These are phyloP conservation scores for Salisapilia sapeloensis DNA, from an alignment of 352 stramenopile species.

Conservation along the genomic window DNA sequence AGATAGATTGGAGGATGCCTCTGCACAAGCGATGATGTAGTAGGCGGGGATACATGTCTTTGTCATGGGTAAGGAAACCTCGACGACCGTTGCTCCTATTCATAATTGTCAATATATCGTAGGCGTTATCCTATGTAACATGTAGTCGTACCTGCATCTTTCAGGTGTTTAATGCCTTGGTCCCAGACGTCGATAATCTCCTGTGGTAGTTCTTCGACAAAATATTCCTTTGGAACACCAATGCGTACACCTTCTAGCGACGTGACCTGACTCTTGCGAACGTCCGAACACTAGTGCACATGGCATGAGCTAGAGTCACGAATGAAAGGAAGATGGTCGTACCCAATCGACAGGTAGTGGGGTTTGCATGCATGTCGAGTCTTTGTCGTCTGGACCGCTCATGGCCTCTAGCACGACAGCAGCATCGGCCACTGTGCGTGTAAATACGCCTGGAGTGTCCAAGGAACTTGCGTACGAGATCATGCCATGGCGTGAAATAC, in stretches of 20 bases:
- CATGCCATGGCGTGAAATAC: conserved; percentile 92
- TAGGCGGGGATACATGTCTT: conserved; percentile 90
- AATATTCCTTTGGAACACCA: conserved; percentile 90
- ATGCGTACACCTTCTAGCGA: conserved; percentile 74
- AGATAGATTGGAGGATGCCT: conserved; percentile 96
- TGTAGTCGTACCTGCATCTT: conserved; percentile 16
- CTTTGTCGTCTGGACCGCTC: conserved; percentile 53
- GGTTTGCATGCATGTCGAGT: conserved; percentile 65
- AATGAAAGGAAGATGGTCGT: conserved; percentile 2
- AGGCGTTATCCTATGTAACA: too few relatives aligned
- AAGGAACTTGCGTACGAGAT: conserved; percentile 94
- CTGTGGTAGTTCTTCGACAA: conserved; percentile 78
- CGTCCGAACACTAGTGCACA: too few relatives aligned
- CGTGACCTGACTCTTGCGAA: conserved; percentile 7
- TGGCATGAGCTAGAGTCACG: too few relatives aligned
- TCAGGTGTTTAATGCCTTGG: conserved; percentile 49
- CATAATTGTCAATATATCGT: conserved; percentile 1
- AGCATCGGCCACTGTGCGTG: conserved; percentile 69
- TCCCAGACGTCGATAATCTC: conserved; percentile 79
- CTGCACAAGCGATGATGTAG: conserved; percentile 95
- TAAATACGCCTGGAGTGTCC: conserved; percentile 91
- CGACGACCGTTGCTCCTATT: conserved; percentile 53
- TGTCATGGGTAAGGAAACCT: conserved; percentile 52
- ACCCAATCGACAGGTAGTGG: conserved; percentile 34
- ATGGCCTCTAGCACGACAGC: conserved; percentile 67